Evolutionary conservation across 768 basidiomycete genomes (phyloP).

Genomic region (Pisolithus microcarpus): DNA sequence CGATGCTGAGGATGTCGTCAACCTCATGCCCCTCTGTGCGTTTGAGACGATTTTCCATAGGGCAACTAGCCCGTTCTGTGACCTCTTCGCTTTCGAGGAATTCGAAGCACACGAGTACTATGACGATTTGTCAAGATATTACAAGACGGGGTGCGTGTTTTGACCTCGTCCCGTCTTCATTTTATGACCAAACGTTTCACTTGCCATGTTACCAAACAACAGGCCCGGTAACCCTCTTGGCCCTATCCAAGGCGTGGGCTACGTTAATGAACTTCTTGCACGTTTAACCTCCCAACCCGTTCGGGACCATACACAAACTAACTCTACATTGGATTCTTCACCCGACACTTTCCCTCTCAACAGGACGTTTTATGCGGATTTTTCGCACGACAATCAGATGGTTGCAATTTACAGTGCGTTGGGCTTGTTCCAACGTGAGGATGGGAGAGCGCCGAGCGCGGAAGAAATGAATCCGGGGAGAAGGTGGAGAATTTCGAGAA

Average conservation of each 20-base stretch:
- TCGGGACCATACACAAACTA: conserved; percentile 63
- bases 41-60: conserved; percentile 65
- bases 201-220: background rate
- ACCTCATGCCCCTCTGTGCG: conserved; percentile 67
- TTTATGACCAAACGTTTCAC: background rate
- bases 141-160: conserved; percentile 56
- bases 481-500: conserved; percentile 46
- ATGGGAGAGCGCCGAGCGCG: conserved; percentile 5
- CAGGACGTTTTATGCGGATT: conserved; percentile 67
- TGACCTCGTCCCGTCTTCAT: background rate
- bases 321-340: conserved; percentile 59
- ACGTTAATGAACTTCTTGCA: conserved; percentile 82
- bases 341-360: conserved; percentile 66
- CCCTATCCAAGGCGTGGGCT: conserved; percentile 78
- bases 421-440: conserved; percentile 43
- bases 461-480: conserved; percentile 19
- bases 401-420: conserved; percentile 63
- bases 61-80: conserved; percentile 58
- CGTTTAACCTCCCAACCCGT: conserved; percentile 63
- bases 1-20: conserved; percentile 43
- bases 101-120: conserved; percentile 64
- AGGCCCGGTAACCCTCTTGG: conserved; percentile 68
- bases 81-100: conserved; percentile 57
- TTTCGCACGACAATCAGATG: conserved; percentile 83
- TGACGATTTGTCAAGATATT: conserved; percentile 72